A percentile compares a stretch with the other conserved stretches of the same genome.
phyloP scores from a whole-genome alignment of 495 filamentous ascomycete genomes.

The Parachaetomium inaequale region DNA sequence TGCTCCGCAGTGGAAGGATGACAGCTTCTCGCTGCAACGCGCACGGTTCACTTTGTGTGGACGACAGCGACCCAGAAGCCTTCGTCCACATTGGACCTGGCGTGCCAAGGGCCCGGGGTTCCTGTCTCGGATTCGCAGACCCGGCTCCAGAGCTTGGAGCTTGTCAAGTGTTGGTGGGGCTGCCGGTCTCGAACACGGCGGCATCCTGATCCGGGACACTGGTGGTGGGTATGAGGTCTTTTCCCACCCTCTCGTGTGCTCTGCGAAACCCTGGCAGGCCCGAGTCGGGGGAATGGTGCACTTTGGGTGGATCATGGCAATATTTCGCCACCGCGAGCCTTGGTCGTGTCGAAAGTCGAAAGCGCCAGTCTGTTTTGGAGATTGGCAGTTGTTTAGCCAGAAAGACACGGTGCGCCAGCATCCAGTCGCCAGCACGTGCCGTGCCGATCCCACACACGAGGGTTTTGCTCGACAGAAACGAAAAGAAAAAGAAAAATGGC shows the following conservation, averaged over 20 bases:
- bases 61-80: too few relatives aligned
- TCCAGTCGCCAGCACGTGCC: conserved; percentile 2
- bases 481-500: background rate
- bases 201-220: conserved; percentile 16
- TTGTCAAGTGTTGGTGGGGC: conserved; percentile 14
- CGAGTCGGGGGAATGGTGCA: conserved; percentile 8
- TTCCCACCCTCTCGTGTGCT: conserved; percentile 3
- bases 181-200: conserved; percentile 18
- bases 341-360: background rate
- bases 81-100: too few relatives aligned
- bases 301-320: conserved; percentile 12
- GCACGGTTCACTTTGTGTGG: background rate
- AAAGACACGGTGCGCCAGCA: conserved; percentile 7
- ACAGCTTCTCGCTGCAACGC: background rate
- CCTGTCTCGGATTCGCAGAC: conserved; percentile 6
- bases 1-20: background rate
- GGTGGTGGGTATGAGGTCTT: conserved; percentile 11
- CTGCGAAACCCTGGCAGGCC: conserved; percentile 14
- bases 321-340: conserved; percentile 17
- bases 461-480: background rate
- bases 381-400: conserved; percentile 4
- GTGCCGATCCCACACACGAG: background rate
- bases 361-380: background rate
- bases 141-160: conserved; percentile 12
- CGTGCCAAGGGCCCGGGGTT: conserved; percentile 2